A percentile compares a stretch with the other conserved stretches of the same genome.
Evolutionary conservation across 192 early-diverging fungal species (phyloP).

Genomic region (Umbelopsis vinacea): DNA sequence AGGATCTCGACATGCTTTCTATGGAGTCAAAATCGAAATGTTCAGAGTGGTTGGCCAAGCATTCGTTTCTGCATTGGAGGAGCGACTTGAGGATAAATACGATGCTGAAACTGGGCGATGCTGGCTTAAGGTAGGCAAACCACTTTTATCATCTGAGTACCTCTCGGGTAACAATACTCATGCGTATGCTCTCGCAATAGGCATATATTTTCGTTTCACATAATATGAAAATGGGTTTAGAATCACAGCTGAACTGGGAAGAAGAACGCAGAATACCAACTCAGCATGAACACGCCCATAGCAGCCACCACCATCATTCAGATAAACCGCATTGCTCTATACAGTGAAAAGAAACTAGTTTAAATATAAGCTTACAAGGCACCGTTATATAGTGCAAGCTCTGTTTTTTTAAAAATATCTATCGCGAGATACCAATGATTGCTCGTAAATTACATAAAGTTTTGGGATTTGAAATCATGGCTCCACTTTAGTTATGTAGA

Average conservation of each 20-base stretch:
- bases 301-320: no score
- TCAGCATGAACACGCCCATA: not conserved
- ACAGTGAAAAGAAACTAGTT: not conserved
- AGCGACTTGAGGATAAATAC: constrained; percentile 30
- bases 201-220: constrained; percentile 27
- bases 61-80: constrained; percentile 24
- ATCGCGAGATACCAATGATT: not conserved
- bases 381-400: not conserved
- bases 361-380: not conserved
- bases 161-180: not conserved
- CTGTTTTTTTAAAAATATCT: not conserved
- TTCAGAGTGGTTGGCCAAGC: constrained; percentile 28
- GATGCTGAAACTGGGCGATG: constrained; percentile 25
- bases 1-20: constrained; percentile 32
- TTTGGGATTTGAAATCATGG: constrained; percentile 1
- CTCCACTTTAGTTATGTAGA: not conserved
- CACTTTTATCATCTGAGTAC: not conserved
- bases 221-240: constrained; percentile 31
- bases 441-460: constrained; percentile 21
- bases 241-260: constrained; percentile 35
- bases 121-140: constrained; percentile 17
- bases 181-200: not conserved
- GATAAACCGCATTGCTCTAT: not conserved
- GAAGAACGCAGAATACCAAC: not conserved
- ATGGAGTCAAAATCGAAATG: constrained; percentile 24